phyloP scores from a whole-genome alignment of 169 alveolate species.

The Cryptosporidium viatorum region DNA sequence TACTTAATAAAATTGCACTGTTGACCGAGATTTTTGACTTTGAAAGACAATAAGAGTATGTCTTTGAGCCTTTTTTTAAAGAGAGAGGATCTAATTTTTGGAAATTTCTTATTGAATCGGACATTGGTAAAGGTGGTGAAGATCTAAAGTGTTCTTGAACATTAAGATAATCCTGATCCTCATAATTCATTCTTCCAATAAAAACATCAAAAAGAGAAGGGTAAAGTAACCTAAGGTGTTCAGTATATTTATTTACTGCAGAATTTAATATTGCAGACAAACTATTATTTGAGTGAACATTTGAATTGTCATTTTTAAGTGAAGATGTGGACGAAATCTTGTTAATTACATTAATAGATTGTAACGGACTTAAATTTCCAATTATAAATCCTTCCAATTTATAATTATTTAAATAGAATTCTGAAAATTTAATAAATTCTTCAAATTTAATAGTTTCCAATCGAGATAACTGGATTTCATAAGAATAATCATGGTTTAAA shows the following conservation, averaged over 20 bases:
- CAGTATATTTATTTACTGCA: not conserved
- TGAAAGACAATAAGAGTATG: slow-evolving; percentile 1
- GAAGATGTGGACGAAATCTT: not conserved
- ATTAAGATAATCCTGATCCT: not conserved
- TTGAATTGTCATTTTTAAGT: not conserved
- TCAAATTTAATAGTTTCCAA: not conserved
- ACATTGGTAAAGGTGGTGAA: not conserved
- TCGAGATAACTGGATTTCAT: not conserved
- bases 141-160: slow-evolving; percentile 21
- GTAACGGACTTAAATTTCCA: slow-evolving; percentile 15
- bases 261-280: not conserved
- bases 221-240: not conserved
- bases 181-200: not conserved
- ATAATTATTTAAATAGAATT: not conserved
- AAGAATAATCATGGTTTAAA: slow-evolving; percentile 18
- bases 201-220: not conserved
- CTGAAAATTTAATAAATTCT: not conserved
- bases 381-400: slow-evolving; percentile 23
- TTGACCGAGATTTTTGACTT: not conserved
- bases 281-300: not conserved
- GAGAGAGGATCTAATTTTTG: slow-evolving; percentile 25
- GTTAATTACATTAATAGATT: not conserved
- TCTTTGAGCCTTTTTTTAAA: slow-evolving; percentile 5
- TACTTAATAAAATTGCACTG: not conserved
- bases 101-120: not conserved